These are phyloP conservation scores for Suillus hirtellus DNA, from an alignment of 768 basidiomycete species.

Conservation along the genomic window DNA sequence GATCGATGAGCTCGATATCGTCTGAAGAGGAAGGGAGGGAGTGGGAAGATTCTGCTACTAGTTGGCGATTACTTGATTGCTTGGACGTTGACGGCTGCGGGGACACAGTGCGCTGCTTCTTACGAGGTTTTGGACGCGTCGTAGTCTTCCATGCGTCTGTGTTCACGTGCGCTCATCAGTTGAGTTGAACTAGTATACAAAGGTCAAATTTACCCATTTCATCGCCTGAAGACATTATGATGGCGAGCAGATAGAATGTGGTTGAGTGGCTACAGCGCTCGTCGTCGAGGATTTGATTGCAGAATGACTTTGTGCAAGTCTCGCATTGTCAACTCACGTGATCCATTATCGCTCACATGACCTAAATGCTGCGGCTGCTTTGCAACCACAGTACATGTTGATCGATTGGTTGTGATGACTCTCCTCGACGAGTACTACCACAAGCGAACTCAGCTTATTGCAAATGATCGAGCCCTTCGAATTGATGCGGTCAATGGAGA, in stretches of 20 bases:
- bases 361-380: background rate
- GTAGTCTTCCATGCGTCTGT: constrained; percentile 11
- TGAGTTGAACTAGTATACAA: background rate
- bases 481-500: constrained; percentile 35
- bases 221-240: constrained; percentile 33
- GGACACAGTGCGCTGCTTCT: constrained; percentile 19
- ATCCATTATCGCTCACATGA: constrained; percentile 15
- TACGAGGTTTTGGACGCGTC: constrained; percentile 21
- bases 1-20: constrained; percentile 9
- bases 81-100: constrained; percentile 23
- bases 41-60: background rate
- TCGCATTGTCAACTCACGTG: constrained; percentile 12
- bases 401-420: constrained; percentile 7
- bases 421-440: constrained; percentile 23
- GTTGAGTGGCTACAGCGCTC: background rate
- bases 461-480: constrained; percentile 50
- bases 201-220: constrained; percentile 30
- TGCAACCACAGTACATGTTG: background rate
- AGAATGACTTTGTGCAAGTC: background rate
- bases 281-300: background rate
- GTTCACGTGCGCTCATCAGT: constrained; percentile 7
- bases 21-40: constrained; percentile 1
- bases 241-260: background rate
- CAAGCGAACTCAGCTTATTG: constrained; percentile 32
- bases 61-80: constrained; percentile 5